Conservation (phyloP, 495 filamentous ascomycete species). For the Pseudotulostoma volvatum region DNA sequence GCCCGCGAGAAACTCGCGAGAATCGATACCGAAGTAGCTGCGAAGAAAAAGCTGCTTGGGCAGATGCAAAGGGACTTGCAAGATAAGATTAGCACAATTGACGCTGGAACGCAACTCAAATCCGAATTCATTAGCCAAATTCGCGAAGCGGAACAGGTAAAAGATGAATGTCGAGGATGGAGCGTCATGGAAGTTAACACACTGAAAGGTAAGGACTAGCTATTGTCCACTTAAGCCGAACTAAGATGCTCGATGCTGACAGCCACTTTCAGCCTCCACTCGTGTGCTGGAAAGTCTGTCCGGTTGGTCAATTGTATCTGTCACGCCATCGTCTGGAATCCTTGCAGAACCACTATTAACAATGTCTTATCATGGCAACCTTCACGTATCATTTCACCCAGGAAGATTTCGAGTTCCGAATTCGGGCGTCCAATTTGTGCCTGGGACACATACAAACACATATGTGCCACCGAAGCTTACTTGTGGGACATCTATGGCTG, state of each 20-base stretch:
- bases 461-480: no score
- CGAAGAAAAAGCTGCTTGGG: constrained; percentile 47
- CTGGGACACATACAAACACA: no score
- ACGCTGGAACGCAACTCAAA: constrained; percentile 44
- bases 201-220: constrained; percentile 44
- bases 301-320: constrained; percentile 64
- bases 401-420: no score
- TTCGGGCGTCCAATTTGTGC: no score
- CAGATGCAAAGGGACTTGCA: constrained; percentile 45
- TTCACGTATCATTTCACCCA: constrained; percentile 63
- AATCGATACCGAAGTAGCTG: constrained; percentile 49
- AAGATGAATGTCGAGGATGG: constrained; percentile 82
- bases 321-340: constrained; percentile 22
- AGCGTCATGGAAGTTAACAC: constrained; percentile 57
- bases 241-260: constrained; percentile 2
- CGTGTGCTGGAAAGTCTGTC: constrained; percentile 47
- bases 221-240: not conserved
- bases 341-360: constrained; percentile 39
- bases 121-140: constrained; percentile 56
- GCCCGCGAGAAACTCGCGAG: constrained; percentile 46
- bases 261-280: constrained; percentile 37
- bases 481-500: no score
- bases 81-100: constrained; percentile 44
- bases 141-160: constrained; percentile 62
- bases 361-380: constrained; percentile 61